These are phyloP conservation scores for Ceratocystis harringtonii DNA, from an alignment of 2,329 filamentous ascomycete genomes.

Conservation along the genomic window DNA sequence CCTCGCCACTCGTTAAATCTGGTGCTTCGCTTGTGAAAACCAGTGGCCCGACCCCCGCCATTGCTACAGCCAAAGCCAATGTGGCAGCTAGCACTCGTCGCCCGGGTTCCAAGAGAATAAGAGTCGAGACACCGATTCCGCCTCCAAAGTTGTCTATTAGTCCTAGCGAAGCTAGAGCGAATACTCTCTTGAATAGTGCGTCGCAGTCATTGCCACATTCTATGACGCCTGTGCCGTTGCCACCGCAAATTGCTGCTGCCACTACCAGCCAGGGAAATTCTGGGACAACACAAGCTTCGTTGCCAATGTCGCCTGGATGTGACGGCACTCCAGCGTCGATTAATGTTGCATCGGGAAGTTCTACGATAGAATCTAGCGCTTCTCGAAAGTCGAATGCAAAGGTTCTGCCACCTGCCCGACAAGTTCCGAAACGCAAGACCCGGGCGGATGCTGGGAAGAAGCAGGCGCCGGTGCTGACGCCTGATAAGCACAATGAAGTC, in stretches of 20 bases:
- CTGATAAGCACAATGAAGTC: slow-evolving; percentile 19
- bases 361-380: not conserved
- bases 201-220: slow-evolving; percentile 18
- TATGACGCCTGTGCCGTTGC: slow-evolving; percentile 30
- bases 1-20: no score
- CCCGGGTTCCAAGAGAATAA: slow-evolving; percentile 32
- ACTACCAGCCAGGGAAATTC: not conserved
- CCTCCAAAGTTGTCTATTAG: slow-evolving; percentile 27
- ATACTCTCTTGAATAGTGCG: slow-evolving; percentile 16
- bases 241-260: slow-evolving; percentile 5
- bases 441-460: slow-evolving; percentile 30
- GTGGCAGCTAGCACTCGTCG: slow-evolving; percentile 18
- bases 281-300: not conserved
- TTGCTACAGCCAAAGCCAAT: slow-evolving; percentile 24
- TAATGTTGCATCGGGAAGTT: not conserved
- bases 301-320: not conserved
- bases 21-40: not conserved
- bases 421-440: slow-evolving; percentile 31
- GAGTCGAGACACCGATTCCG: slow-evolving; percentile 43
- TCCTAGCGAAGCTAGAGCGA: slow-evolving; percentile 19
- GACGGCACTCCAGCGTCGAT: not conserved
- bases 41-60: not conserved
- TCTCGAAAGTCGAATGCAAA: slow-evolving; percentile 22
- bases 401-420: slow-evolving; percentile 25
- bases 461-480: slow-evolving; percentile 19